phyloP scores from a whole-genome alignment of 208 protist genomes.

The Leishmania martiniquensis region DNA sequence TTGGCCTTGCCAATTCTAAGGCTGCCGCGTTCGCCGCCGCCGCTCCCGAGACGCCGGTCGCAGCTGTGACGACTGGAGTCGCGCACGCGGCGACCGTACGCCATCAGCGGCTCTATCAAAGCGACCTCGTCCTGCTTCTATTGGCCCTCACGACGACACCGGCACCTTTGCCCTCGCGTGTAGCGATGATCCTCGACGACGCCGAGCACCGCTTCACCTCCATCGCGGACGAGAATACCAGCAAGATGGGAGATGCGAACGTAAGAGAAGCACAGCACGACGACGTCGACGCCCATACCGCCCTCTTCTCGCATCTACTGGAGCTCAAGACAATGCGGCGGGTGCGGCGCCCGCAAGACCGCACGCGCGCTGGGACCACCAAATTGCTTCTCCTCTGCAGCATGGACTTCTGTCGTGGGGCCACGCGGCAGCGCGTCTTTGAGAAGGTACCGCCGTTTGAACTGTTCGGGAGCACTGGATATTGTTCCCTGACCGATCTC shows the following conservation, averaged over 20 bases:
- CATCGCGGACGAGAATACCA: not conserved
- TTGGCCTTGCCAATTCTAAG: not conserved
- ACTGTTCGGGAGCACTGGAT: slow-evolving; percentile 59
- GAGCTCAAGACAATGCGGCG: slow-evolving; percentile 40
- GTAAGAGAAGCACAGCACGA: not conserved
- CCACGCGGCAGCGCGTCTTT: slow-evolving; percentile 22
- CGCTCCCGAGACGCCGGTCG: not conserved
- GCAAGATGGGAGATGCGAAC: slow-evolving; percentile 7
- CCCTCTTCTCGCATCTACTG: slow-evolving; percentile 55
- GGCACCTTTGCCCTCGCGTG: slow-evolving; percentile 5
- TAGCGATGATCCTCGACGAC: not conserved
- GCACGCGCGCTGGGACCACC: slow-evolving; percentile 22
- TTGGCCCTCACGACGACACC: slow-evolving; percentile 54
- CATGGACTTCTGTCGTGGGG: slow-evolving; percentile 21
- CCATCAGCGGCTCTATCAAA: slow-evolving; percentile 75
- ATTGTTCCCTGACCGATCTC: slow-evolving; percentile 62
- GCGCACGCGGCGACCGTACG: slow-evolving; percentile 13
- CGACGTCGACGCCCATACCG: slow-evolving; percentile 49
- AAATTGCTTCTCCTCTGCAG: slow-evolving; percentile 32
- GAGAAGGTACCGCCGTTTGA: slow-evolving; percentile 54
- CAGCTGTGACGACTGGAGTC: not conserved
- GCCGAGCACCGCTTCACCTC: not conserved
- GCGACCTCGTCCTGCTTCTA: slow-evolving; percentile 78
- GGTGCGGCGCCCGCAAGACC: slow-evolving; percentile 29
- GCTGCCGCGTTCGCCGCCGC: not conserved